phyloP scores from a whole-genome alignment of 345 rosid genomes.

The Acer saccharum region DNA sequence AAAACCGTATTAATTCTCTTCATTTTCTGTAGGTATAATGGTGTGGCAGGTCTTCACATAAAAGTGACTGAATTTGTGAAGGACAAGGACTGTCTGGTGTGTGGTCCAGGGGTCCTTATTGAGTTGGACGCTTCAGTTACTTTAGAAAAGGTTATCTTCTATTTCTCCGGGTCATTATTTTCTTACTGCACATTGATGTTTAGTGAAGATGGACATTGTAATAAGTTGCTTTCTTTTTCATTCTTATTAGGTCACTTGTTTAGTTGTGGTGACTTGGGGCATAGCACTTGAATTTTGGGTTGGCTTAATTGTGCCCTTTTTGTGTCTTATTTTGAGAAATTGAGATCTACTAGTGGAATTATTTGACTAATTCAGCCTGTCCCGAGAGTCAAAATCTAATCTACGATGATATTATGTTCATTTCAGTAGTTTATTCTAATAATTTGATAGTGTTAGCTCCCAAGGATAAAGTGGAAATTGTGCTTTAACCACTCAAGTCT shows the following conservation, averaged over 20 bases:
- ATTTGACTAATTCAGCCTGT: not conserved
- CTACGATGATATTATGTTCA: not conserved
- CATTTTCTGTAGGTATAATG: conserved; percentile 64
- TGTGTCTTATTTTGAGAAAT: not conserved
- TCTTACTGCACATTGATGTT: not conserved
- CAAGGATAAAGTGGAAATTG: not conserved
- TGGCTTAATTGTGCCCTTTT: not conserved
- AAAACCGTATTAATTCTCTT: not conserved
- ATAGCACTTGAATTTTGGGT: not conserved
- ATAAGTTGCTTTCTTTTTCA: not conserved
- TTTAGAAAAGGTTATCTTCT: conserved; percentile 67
- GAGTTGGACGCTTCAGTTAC: conserved; percentile 76
- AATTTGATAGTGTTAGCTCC: not conserved
- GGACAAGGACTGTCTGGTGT: conserved; percentile 89
- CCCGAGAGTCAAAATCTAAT: not conserved
- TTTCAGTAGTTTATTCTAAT: not conserved
- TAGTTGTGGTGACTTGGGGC: not conserved
- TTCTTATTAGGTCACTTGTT: not conserved
- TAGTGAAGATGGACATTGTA: not conserved
- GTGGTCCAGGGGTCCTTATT: conserved; percentile 90
- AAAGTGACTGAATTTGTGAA: conserved; percentile 81
- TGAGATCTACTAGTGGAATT: not conserved
- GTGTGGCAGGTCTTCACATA: conserved; percentile 85
- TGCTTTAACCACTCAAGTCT: not conserved
- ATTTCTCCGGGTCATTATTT: not conserved